phyloP scores from a whole-genome alignment of 345 rosid species.

The Melaleuca alternifolia region DNA sequence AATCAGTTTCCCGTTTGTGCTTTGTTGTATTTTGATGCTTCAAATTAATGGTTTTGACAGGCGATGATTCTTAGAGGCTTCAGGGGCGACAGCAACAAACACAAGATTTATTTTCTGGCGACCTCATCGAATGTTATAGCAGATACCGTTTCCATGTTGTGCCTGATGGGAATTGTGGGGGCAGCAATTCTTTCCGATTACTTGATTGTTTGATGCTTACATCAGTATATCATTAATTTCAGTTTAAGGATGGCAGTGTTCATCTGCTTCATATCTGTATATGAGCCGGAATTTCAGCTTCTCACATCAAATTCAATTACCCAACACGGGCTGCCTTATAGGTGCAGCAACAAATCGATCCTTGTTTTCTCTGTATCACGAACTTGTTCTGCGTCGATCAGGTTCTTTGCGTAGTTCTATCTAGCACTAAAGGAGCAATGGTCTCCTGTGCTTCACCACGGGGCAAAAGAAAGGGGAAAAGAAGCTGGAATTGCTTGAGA shows the following conservation, averaged over 20 bases:
- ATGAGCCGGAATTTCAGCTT: not conserved
- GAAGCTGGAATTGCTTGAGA: not conserved
- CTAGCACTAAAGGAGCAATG: not conserved
- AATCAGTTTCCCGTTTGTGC: not conserved
- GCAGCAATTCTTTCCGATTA: slow-evolving; percentile 62
- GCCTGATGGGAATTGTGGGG: slow-evolving; percentile 51
- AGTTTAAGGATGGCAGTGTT: not conserved
- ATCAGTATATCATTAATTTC: not conserved
- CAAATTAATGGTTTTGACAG: slow-evolving; percentile 18
- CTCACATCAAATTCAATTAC: not conserved
- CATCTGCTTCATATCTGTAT: not conserved
- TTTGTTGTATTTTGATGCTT: not conserved
- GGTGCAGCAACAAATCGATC: not conserved
- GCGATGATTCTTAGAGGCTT: slow-evolving; percentile 99
- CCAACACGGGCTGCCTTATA: not conserved
- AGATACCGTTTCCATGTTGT: slow-evolving; percentile 44
- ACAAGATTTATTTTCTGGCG: slow-evolving; percentile 55
- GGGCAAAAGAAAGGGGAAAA: not conserved
- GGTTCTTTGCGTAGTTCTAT: not conserved
- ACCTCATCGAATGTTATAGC: slow-evolving; percentile 42
- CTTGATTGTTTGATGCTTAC: slow-evolving; percentile 25
- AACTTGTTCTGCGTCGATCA: not conserved
- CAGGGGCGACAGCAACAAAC: slow-evolving; percentile 66
- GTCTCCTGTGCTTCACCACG: not conserved
- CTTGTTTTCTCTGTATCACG: not conserved